phyloP scores from a whole-genome alignment of 192 early-diverging fungal species.

The Dimargaris xerosporica region DNA sequence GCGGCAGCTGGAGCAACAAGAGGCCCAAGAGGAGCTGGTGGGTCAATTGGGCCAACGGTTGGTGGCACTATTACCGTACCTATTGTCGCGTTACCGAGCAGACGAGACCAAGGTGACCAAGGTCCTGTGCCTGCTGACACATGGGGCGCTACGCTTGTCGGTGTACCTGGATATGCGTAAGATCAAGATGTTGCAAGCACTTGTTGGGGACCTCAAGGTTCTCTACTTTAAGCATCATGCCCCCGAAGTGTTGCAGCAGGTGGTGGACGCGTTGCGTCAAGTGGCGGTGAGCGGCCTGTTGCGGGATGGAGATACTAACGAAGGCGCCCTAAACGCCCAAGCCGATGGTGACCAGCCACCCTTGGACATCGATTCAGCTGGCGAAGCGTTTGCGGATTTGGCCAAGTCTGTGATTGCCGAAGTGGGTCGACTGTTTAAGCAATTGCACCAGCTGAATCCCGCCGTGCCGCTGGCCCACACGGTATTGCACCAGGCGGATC shows the following conservation, averaged over 20 bases:
- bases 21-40: neutral
- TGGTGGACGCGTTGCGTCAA: neutral
- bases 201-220: neutral
- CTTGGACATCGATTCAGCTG: neutral
- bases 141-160: neutral
- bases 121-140: neutral
- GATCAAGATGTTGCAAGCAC: neutral
- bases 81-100: constrained; percentile 5
- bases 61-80: neutral
- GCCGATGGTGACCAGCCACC: neutral
- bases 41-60: neutral
- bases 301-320: neutral
- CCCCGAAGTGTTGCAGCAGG: constrained; percentile 1
- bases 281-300: neutral
- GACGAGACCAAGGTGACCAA: neutral
- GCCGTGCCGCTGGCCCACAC: neutral
- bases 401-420: neutral
- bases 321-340: neutral
- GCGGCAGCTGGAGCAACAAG: neutral
- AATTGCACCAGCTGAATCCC: neutral
- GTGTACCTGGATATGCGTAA: neutral
- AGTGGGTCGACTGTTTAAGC: neutral
- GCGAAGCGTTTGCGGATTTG: neutral
- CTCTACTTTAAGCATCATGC: neutral
- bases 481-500: neutral